Conservation (phyloP, 2,329 filamentous ascomycete species). For the Atkinsonella texensis region DNA sequence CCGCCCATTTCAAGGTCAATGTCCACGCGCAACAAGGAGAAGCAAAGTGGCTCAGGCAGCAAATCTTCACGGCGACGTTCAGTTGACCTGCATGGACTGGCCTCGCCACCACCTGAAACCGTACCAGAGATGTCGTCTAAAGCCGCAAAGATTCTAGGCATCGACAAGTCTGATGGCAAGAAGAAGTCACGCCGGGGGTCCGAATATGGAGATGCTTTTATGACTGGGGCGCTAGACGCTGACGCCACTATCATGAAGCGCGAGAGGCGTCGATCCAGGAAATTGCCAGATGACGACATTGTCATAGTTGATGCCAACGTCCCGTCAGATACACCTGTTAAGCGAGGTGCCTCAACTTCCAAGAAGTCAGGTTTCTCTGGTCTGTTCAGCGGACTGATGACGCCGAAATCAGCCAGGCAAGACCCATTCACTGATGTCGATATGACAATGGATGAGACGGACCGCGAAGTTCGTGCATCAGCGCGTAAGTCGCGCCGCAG, state of each 20-base stretch:
- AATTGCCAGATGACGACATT: slow-evolving; percentile 26
- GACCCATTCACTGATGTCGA: slow-evolving; percentile 40
- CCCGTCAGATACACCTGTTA: slow-evolving; percentile 21
- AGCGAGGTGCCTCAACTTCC: slow-evolving; percentile 24
- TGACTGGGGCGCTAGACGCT: slow-evolving; percentile 30
- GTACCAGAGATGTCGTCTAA: slow-evolving; percentile 56
- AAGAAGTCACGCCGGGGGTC: slow-evolving; percentile 33
- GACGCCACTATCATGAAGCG: slow-evolving; percentile 21
- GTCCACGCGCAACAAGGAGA: slow-evolving; percentile 53
- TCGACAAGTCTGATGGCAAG: slow-evolving; percentile 29
- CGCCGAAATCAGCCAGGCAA: slow-evolving; percentile 30
- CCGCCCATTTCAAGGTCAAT: slow-evolving; percentile 57
- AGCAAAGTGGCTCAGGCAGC: slow-evolving; percentile 33
- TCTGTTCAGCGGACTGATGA: slow-evolving; percentile 49
- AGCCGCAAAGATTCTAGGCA: slow-evolving; percentile 65
- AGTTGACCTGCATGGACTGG: slow-evolving; percentile 51
- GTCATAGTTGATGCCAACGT: slow-evolving; percentile 25
- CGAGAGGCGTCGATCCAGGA: slow-evolving; percentile 22
- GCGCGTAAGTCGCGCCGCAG: slow-evolving; percentile 48
- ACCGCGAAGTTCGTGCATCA: slow-evolving; percentile 49
- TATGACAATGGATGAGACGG: slow-evolving; percentile 36
- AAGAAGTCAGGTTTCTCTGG: slow-evolving; percentile 45
- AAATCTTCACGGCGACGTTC: slow-evolving; percentile 60
- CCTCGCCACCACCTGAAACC: slow-evolving; percentile 63
- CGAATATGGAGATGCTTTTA: slow-evolving; percentile 39